Conservation (phyloP, 1,284 basidiomycete genomes). For the Peniophora sp. region DNA sequence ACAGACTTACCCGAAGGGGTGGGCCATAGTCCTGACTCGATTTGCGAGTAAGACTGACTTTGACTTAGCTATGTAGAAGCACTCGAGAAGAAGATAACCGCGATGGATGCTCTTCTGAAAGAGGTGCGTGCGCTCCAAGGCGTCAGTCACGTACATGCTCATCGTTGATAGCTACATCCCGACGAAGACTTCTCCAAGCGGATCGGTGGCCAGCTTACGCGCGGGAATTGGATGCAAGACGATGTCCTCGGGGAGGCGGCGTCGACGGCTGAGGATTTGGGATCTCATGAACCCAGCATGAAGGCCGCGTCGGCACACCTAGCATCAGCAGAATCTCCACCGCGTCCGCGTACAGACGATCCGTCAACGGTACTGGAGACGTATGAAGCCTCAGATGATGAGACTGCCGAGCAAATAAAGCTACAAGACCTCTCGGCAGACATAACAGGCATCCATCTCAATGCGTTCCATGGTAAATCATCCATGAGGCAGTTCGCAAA, state of each 20-base stretch:
- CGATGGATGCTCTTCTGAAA: conserved; percentile 61
- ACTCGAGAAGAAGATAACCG: conserved; percentile 62
- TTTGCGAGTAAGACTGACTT: too few species aligned
- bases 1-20: too few species aligned
- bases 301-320: too few species aligned
- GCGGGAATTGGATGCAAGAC: conserved; percentile 29
- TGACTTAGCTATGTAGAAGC: conserved; percentile 69
- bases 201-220: conserved; percentile 34
- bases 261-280: too few species aligned
- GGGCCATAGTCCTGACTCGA: too few species aligned
- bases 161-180: conserved; percentile 34
- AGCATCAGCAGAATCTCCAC: too few species aligned
- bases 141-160: too few species aligned
- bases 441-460: not conserved
- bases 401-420: not conserved
- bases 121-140: conserved; percentile 42
- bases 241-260: not conserved
- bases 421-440: not conserved
- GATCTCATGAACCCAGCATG: too few species aligned
- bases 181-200: conserved; percentile 40
- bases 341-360: too few species aligned
- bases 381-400: not conserved
- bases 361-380: too few species aligned
- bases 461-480: not conserved
- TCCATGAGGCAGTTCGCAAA: not conserved